Evolutionary conservation across 2,329 filamentous ascomycete species (phyloP), one percentile per base, ranked within the genome.

Genomic region (Dothistroma septosporum): DNA sequence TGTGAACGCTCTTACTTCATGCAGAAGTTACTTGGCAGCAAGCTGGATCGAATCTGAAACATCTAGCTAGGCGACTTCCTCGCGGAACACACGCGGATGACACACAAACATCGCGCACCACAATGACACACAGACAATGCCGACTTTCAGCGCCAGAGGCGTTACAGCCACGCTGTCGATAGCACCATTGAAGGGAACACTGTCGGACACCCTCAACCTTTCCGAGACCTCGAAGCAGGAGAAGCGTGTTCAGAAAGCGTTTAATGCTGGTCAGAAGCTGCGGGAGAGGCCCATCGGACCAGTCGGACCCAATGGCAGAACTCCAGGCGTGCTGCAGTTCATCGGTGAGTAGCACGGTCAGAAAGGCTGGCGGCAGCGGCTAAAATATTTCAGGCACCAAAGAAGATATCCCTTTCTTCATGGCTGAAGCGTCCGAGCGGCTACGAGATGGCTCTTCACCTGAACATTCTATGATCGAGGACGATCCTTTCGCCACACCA

Each of bases 371-470:
- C 41, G 41, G 41, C 41, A 6, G 2, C 24, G 24, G 41, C 41
- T 44, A 19, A 44, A 16, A 19, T 19, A n/a, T 19, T n/a, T 16
- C 41, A 44, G 41, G 41, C 41, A 16, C 14, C 16, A 19, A 71
- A 48, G 58, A 68, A 21, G 64, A 73, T 49, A 63, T 74, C 52
- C 72, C 73, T 2, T 70, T 74, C 59, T 65, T 72, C 54, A 65
- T 73, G 64, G 71, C 74, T 5, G 69, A 71, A 58, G 73, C 70
- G 28, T 64, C 65, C 9, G 62, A 64, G 32, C 32, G 19, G 16
- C 16, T n/a, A 54, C 46, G 31, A 54, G 41, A 19, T 19, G 41
- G 14, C 14, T 19, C 19, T 16, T 8, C 41, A 44, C 41, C 1
- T n/a, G 41, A 44, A 8, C 41, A 44, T 16, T 12, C 41, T 5